phyloP scores from a whole-genome alignment of 805 yeast genomes.

The Schwanniomyces occidentalis region DNA sequence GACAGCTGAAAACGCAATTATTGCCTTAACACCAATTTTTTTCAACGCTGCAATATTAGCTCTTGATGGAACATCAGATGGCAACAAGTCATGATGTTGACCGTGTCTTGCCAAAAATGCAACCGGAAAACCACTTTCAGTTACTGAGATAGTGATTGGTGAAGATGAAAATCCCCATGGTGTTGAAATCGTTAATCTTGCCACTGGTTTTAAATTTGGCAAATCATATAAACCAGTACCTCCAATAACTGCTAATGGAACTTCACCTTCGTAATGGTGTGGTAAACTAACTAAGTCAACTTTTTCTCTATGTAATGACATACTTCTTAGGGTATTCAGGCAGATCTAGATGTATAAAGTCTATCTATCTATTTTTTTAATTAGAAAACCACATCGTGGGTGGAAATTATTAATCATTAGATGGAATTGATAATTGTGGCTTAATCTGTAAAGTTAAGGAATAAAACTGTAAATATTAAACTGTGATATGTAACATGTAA shows the following conservation, averaged over 20 bases:
- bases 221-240: constrained; percentile 97
- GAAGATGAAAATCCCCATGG: constrained; percentile 99
- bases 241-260: constrained; percentile 87
- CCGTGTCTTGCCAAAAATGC: constrained; percentile 98
- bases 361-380: no score
- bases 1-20: constrained; percentile 92
- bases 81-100: constrained; percentile 80
- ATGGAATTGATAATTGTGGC: no score
- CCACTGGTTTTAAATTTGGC: constrained; percentile 81
- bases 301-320: constrained; percentile 40
- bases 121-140: constrained; percentile 73
- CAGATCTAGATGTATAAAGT: no score
- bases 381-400: no score
- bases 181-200: constrained; percentile 75
- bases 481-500: no score
- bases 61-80: constrained; percentile 86
- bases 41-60: constrained; percentile 97
- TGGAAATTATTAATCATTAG: no score
- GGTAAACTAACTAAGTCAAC: constrained; percentile 39
- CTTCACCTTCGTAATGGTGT: constrained; percentile 59
- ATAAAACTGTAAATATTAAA: no score
- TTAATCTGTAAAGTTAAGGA: no score
- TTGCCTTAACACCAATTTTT: constrained; percentile 79
- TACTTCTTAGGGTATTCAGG: no score
- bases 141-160: constrained; percentile 86